Evolutionary conservation across 495 filamentous ascomycete species (phyloP).

Genomic region (Letharia lupina): DNA sequence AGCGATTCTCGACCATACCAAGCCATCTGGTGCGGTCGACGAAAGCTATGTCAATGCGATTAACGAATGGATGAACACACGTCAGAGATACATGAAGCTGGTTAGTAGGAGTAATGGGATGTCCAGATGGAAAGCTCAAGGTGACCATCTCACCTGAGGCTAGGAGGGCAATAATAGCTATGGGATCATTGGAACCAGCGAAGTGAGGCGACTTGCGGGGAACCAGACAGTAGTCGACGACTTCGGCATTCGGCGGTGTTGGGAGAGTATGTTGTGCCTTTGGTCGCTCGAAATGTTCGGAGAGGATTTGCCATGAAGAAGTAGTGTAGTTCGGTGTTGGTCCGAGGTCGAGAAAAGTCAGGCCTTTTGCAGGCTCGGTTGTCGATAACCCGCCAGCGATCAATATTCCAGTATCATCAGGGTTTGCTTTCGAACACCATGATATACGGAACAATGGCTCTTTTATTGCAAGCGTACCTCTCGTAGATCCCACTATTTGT

Average conservation of each 20-base stretch:
- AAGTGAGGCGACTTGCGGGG: conserved; percentile 77
- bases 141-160: conserved; percentile 82
- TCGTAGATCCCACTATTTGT: conserved; percentile 32
- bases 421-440: conserved; percentile 89
- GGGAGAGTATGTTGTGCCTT: conserved; percentile 62
- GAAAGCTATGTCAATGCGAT: conserved; percentile 53
- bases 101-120: conserved; percentile 83
- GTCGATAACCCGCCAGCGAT: conserved; percentile 70
- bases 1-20: conserved; percentile 70
- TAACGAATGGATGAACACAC: conserved; percentile 82
- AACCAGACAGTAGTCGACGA: conserved; percentile 74
- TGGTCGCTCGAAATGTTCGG: conserved; percentile 63
- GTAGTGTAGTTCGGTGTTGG: conserved; percentile 83
- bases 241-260: conserved; percentile 68
- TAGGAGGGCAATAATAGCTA: conserved; percentile 69
- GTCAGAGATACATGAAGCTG: conserved; percentile 76
- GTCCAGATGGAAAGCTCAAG: conserved; percentile 82
- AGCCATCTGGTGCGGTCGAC: conserved; percentile 77
- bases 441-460: conserved; percentile 65
- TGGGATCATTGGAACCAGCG: conserved; percentile 78
- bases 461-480: conserved; percentile 46
- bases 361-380: conserved; percentile 55
- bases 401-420: conserved; percentile 84
- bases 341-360: conserved; percentile 85
- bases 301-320: conserved; percentile 74